Evolutionary conservation across 179 eudicot genomes (phyloP), one percentile per base, ranked within the genome.

Genomic region (Vitellaria paradoxa): DNA sequence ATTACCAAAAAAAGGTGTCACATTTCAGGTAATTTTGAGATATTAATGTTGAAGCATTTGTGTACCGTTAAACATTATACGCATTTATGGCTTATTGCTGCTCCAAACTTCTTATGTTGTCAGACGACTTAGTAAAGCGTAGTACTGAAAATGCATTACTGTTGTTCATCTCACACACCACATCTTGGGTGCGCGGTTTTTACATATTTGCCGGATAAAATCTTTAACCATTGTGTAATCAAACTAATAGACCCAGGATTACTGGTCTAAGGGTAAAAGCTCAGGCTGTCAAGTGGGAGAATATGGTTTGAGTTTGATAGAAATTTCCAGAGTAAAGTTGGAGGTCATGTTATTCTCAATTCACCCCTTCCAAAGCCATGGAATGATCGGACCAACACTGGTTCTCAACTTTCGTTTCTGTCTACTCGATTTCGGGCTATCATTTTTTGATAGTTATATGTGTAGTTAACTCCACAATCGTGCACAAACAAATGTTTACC

Each of bases 1-100:
- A 94, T 94, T 69, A 92, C 98, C 7, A 97, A 94, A 72, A n/a
- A 65, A 87, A 69, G 98, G 98, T 24, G 98, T 94, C 75, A 94
- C 97, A 12, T 94, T 94, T 75, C 96, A 94, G 97, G 98, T 94
- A 86, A 30, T 76, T 20, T 9, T 53, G 18, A 65, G 9, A 53
- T 76, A n/a, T 12, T 18, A 65, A 52, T 66, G 50, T 50, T 42
- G 64, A 50, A 30, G 57, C 18, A 40, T 18, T 67, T 56, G 65
- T 66, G 20, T 66, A 17, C 40, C n/a, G 26, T 65, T 37, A 66
- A 65, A 30, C 63, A 52, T 13, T 53, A 8, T n/a, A 71, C 15
- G 0, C 5, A 50, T 12, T 12, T 50, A 7, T 7, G 55, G 7
- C 64, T 30, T 72, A 13, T 46, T 49, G 60, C 18, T 14, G 57